Percentiles rank a stretch among this genome's conserved stretches.
phyloP scores from a whole-genome alignment of 2,329 filamentous ascomycete genomes.

The Trichoderma polysporum region DNA sequence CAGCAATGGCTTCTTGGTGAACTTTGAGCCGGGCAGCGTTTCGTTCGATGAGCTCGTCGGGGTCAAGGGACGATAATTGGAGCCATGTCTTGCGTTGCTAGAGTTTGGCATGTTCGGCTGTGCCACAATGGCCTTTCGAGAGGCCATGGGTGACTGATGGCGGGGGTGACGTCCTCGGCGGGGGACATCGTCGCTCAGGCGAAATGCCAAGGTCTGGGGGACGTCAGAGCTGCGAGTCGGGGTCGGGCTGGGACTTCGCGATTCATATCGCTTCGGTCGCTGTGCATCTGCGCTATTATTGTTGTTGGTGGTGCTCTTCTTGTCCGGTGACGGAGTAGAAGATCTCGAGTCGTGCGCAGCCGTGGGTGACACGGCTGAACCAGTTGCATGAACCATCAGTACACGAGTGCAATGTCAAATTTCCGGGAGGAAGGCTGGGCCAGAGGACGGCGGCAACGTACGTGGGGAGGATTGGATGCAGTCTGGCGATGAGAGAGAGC shows the following conservation, averaged over 20 bases:
- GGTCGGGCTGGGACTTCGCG: constrained; percentile 59
- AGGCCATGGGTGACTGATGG: constrained; percentile 40
- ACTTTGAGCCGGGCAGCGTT: constrained; percentile 16
- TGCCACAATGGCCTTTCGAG: constrained; percentile 51
- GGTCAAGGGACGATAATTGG: constrained; percentile 30
- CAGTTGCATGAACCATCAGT: constrained; percentile 32
- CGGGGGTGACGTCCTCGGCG: constrained; percentile 37
- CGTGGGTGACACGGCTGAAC: constrained; percentile 36
- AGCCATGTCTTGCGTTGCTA: constrained; percentile 31
- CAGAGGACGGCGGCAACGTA: constrained; percentile 45
- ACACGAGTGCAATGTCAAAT: constrained; percentile 22
- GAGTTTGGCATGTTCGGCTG: constrained; percentile 39
- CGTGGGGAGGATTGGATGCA: constrained; percentile 57
- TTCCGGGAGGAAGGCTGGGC: constrained; percentile 2
- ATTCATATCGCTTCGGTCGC: constrained; percentile 51
- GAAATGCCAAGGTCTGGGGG: constrained; percentile 43
- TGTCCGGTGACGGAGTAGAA: constrained; percentile 55
- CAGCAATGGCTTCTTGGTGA: constrained; percentile 55
- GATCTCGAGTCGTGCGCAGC: constrained; percentile 46
- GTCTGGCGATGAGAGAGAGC: constrained; percentile 62
- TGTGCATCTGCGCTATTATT: constrained; percentile 52
- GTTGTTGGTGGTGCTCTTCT: constrained; percentile 49
- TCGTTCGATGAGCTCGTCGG: constrained; percentile 38
- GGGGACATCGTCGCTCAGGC: constrained; percentile 46
- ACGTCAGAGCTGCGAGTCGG: constrained; percentile 50